Evolutionary conservation across 1,284 basidiomycete species (phyloP).

Genomic region (Marasmius sp.): DNA sequence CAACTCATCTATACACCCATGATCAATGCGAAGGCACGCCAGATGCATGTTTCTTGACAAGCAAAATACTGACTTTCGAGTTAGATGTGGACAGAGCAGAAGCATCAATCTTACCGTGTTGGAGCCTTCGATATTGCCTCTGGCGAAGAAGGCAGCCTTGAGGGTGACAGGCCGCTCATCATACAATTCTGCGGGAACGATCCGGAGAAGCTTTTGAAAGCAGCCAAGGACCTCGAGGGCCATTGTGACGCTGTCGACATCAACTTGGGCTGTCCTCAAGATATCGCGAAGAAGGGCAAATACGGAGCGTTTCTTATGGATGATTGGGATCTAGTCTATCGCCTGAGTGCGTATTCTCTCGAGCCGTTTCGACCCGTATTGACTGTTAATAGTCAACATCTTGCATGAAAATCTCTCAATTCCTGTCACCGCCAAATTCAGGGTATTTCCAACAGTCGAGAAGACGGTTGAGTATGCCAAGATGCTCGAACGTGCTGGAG

Average conservation of each 20-base stretch:
- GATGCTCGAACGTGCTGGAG: slow-evolving; percentile 94
- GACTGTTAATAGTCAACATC: slow-evolving; percentile 62
- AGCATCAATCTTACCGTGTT: slow-evolving; percentile 54
- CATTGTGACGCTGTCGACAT: slow-evolving; percentile 92
- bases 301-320: slow-evolving; percentile 95
- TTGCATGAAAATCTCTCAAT: slow-evolving; percentile 83
- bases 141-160: slow-evolving; percentile 66
- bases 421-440: slow-evolving; percentile 96
- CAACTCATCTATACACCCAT: slow-evolving; percentile 94
- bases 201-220: slow-evolving; percentile 72
- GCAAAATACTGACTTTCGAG: slow-evolving; percentile 1
- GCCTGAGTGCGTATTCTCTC: slow-evolving; percentile 63
- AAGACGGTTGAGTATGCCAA: slow-evolving; percentile 92
- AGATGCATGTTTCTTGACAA: neutral
- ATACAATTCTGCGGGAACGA: slow-evolving; percentile 96
- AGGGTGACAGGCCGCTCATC: slow-evolving; percentile 80
- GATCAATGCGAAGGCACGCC: slow-evolving; percentile 86
- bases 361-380: neutral
- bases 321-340: slow-evolving; percentile 87
- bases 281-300: slow-evolving; percentile 85
- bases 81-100: slow-evolving; percentile 66
- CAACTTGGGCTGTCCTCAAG: slow-evolving; percentile 96
- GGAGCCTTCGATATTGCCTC: slow-evolving; percentile 69
- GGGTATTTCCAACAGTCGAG: slow-evolving; percentile 84
- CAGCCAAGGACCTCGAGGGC: slow-evolving; percentile 73